Evolutionary conservation across 208 protist species (phyloP).

Genomic region (Trypanosoma mega): DNA sequence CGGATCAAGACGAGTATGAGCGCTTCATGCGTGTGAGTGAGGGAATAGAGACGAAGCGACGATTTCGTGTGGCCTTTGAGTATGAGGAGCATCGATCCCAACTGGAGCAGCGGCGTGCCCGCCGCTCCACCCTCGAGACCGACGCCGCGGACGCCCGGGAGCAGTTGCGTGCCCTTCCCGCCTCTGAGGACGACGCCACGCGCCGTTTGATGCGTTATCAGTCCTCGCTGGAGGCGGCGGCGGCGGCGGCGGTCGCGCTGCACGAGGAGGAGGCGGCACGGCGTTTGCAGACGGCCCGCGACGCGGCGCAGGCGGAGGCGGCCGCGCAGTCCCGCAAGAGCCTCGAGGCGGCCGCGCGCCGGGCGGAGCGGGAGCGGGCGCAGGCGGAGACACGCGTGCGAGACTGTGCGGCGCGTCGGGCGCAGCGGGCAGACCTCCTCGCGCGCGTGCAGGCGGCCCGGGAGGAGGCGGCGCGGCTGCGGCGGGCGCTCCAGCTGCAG

Average conservation of each 20-base stretch:
- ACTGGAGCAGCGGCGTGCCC: conserved; percentile 17
- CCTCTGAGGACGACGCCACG: conserved; percentile 53
- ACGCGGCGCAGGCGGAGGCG: conserved; percentile 44
- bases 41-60: conserved; percentile 66
- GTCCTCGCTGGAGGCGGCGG: conserved; percentile 41
- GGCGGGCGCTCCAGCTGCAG: conserved; percentile 66
- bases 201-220: conserved; percentile 60
- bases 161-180: conserved; percentile 48
- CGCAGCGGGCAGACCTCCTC: conserved; percentile 41
- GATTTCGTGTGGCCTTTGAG: conserved; percentile 73
- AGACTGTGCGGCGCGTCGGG: conserved; percentile 42
- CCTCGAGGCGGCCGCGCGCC: conserved; percentile 43
- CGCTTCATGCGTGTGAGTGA: conserved; percentile 61
- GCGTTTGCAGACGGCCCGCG: conserved; percentile 47
- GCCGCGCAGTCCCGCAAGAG: conserved; percentile 44
- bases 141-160: conserved; percentile 38
- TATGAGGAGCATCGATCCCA: conserved; percentile 49
- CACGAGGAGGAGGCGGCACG: conserved; percentile 67
- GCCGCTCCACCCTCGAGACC: conserved; percentile 17
- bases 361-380: conserved; percentile 53
- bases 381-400: conserved; percentile 37
- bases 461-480: conserved; percentile 58
- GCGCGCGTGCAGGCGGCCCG: conserved; percentile 47
- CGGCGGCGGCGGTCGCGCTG: conserved; percentile 52
- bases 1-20: conserved; percentile 89